These are phyloP conservation scores for Phlebiopsis flavidoalba DNA, from an alignment of 768 basidiomycete genomes.

Conservation along the genomic window DNA sequence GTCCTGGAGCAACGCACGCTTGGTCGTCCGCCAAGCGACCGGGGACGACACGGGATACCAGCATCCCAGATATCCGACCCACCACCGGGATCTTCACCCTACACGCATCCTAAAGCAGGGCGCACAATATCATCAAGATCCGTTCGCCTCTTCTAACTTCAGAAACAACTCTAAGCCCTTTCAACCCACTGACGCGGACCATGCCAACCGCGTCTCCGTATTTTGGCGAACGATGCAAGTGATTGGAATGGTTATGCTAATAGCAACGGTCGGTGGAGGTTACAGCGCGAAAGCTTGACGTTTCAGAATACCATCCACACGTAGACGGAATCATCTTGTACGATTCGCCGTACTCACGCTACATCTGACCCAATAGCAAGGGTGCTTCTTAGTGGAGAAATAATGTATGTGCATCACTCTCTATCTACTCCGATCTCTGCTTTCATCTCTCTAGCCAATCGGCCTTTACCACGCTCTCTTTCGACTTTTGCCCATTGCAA, in stretches of 20 bases:
- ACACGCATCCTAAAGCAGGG: conserved; percentile 6
- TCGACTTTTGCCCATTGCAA: conserved; percentile 63
- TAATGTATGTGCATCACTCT: neutral
- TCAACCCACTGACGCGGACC: conserved; percentile 12
- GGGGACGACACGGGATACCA: neutral
- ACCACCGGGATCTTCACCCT: conserved; percentile 8
- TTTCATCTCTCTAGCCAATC: conserved; percentile 62
- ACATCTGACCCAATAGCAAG: neutral
- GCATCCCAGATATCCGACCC: conserved; percentile 10
- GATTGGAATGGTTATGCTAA: conserved; percentile 22
- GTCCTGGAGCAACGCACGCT: conserved; percentile 32
- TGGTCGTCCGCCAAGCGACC: conserved; percentile 18
- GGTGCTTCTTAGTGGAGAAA: neutral
- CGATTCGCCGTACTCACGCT: neutral
- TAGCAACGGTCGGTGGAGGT: conserved; percentile 23
- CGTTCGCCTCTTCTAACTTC: conserved; percentile 23
- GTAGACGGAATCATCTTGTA: neutral
- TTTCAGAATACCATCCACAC: neutral
- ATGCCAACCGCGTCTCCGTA: conserved; percentile 15
- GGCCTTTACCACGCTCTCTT: conserved; percentile 67
- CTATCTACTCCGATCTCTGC: conserved; percentile 1
- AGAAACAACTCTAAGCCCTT: conserved; percentile 12
- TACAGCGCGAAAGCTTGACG: conserved; percentile 19
- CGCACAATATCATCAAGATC: conserved; percentile 15
- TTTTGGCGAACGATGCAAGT: conserved; percentile 23